Evolutionary conservation across 129 eudicot species (phyloP).

Genomic region (Solidago caesia): DNA sequence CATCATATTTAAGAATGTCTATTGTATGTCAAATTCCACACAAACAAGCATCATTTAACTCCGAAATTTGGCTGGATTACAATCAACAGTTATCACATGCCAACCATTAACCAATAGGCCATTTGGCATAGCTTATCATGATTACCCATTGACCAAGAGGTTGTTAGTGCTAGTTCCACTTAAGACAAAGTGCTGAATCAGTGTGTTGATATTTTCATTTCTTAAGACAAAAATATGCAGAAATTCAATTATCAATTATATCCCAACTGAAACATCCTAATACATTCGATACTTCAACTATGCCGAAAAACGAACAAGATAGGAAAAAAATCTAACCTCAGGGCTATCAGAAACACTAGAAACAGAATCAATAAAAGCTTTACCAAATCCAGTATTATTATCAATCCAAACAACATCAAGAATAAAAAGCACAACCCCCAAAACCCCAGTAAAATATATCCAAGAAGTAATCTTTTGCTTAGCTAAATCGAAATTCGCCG

Average conservation of each 20-base stretch:
- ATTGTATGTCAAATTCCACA: constrained; percentile 2
- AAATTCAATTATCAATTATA: too few species aligned
- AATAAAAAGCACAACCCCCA: constrained; percentile 70
- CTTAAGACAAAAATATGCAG: too few species aligned
- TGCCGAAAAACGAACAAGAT: background rate
- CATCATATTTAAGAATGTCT: constrained; percentile 1
- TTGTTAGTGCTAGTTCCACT: too few species aligned
- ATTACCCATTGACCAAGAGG: too few species aligned
- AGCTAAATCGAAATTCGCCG: constrained; percentile 72
- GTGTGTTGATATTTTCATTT: too few species aligned
- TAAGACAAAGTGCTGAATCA: too few species aligned
- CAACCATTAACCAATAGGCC: background rate
- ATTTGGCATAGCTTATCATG: too few species aligned
- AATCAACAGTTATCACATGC: constrained; percentile 6
- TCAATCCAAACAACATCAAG: constrained; percentile 91
- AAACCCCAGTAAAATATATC: constrained; percentile 69
- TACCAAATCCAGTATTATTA: constrained; percentile 84
- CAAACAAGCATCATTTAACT: constrained; percentile 9
- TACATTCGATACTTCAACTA: background rate
- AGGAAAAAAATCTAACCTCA: constrained; percentile 56
- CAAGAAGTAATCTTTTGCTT: constrained; percentile 83
- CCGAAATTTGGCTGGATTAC: constrained; percentile 8
- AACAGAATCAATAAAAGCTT: constrained; percentile 64
- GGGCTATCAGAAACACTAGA: constrained; percentile 64
- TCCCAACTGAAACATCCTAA: background rate